Percentiles rank a stretch among this genome's conserved stretches.
phyloP scores from a whole-genome alignment of 1,139 yeast species.

The Yamadazyma dendronema region DNA sequence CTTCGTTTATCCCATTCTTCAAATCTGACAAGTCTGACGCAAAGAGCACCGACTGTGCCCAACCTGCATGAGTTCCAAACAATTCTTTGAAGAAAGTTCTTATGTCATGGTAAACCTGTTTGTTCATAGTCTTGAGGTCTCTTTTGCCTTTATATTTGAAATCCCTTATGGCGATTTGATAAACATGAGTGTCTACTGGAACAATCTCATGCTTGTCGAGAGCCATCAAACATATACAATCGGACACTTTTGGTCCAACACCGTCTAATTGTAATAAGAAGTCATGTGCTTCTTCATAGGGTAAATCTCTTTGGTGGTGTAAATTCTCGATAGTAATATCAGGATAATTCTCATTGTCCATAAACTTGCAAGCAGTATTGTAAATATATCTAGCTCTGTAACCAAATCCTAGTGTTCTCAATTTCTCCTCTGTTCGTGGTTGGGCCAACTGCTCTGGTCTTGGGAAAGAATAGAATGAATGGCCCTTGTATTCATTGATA shows the following conservation, averaged over 20 bases:
- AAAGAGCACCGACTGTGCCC: slow-evolving; percentile 95
- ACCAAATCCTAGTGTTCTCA: slow-evolving; percentile 75
- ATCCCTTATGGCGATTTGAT: slow-evolving; percentile 83
- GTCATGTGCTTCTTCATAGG: slow-evolving; percentile 61
- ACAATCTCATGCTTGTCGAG: slow-evolving; percentile 84
- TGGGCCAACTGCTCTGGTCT: slow-evolving; percentile 48
- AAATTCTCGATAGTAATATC: slow-evolving; percentile 32
- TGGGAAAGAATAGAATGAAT: slow-evolving; percentile 74
- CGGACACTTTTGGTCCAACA: slow-evolving; percentile 98
- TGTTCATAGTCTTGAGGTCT: slow-evolving; percentile 50
- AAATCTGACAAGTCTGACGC: slow-evolving; percentile 75
- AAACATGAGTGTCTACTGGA: slow-evolving; percentile 97
- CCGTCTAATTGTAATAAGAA: slow-evolving; percentile 72
- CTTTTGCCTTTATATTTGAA: slow-evolving; percentile 57
- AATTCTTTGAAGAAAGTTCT: slow-evolving; percentile 58
- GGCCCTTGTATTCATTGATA: slow-evolving; percentile 55
- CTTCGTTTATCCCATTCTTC: slow-evolving; percentile 52
- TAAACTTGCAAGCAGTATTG: slow-evolving; percentile 60
- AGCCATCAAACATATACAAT: slow-evolving; percentile 86
- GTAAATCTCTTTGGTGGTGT: slow-evolving; percentile 35
- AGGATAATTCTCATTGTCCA: slow-evolving; percentile 36
- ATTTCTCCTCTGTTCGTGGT: slow-evolving; percentile 38
- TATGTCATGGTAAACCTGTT: slow-evolving; percentile 60
- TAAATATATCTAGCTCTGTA: slow-evolving; percentile 88
- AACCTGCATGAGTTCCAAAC: slow-evolving; percentile 94